phyloP scores from a whole-genome alignment of 768 basidiomycete genomes.

The Rhodotorula taiwanensis region DNA sequence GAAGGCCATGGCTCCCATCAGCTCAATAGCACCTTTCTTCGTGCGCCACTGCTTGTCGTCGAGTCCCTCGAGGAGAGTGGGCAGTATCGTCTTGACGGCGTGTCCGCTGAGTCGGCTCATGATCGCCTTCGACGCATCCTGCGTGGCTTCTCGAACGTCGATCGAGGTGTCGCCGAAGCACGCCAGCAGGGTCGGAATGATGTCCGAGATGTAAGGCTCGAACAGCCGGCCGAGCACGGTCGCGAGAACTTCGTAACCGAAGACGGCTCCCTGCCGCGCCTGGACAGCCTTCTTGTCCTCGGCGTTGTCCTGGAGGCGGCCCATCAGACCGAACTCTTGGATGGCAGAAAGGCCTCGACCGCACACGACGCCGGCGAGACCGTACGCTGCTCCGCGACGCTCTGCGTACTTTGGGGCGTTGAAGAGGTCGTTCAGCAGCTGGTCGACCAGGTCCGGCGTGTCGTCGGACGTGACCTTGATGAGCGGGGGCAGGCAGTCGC shows the following conservation, averaged over 20 bases:
- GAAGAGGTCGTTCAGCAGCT: constrained; percentile 68
- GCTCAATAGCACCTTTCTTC: constrained; percentile 88
- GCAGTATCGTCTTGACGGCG: constrained; percentile 90
- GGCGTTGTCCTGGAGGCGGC: constrained; percentile 62
- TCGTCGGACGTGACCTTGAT: constrained; percentile 62
- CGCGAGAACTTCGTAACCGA: constrained; percentile 87
- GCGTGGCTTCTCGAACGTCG: constrained; percentile 88
- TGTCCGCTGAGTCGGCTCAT: constrained; percentile 74
- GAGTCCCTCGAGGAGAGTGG: constrained; percentile 76
- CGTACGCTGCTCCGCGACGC: constrained; percentile 96
- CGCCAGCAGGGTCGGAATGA: constrained; percentile 72
- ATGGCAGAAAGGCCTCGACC: constrained; percentile 81
- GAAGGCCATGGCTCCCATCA: constrained; percentile 97
- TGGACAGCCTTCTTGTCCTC: constrained; percentile 87
- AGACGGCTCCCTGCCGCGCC: constrained; percentile 85
- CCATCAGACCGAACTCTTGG: constrained; percentile 74
- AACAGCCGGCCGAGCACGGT: constrained; percentile 78
- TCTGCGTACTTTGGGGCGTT: constrained; percentile 77
- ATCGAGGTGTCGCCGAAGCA: constrained; percentile 77
- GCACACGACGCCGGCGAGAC: constrained; percentile 82
- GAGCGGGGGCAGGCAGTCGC: constrained; percentile 86
- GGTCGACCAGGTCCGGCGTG: constrained; percentile 63
- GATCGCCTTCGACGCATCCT: constrained; percentile 84
- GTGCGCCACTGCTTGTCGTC: constrained; percentile 99
- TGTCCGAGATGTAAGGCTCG: constrained; percentile 81